Base-by-base conservation (phyloP, 2,329 filamentous ascomycete genomes). In the Botrytis deweyae region DNA sequence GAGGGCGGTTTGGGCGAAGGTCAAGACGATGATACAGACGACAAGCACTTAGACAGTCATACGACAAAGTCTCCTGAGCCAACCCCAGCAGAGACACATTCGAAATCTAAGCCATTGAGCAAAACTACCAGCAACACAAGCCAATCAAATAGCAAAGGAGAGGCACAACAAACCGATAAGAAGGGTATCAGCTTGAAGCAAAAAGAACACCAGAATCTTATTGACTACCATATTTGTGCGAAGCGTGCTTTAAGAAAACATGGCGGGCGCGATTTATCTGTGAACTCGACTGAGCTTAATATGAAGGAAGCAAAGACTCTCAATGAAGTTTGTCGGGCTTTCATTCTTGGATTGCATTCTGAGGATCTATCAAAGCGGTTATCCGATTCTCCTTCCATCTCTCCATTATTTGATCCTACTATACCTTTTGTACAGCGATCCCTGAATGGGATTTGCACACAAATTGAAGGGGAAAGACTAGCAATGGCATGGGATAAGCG, bases 381-480 rank as follows among this genome's bases (percentile, higher is more conserved):
- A 4, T 76, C 82, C 55, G 78, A 76, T 7, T 87, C 85, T 71
- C 83, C 82, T n/a, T 88, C 88, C 3, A 83, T 90, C 10, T 79
- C 81, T 9, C 76, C 79, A 25, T 72, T 81, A 25, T 83, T 84
- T 44, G 80, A 80, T 68, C n/a, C 68, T 12, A 73, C 75, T 22
- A 10, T 76, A 8, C 75, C 75, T 33, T 70, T 69, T 36, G 46
- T 78, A 6, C 77, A 76, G 36, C 85, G 87, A 58, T 87, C 88
- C 5, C 84, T 91, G 0, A 81, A 83, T n/a, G 87, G 88, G 0
- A 84, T 89, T 3, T 85, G 83, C 74, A 85, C 82, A 22, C 87
- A 90, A 76, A 80, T 85, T 2, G 89, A 91, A 77, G 89, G 89
- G 12, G 89, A 91, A 77, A 82, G 82, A 33, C 79, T 89, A 36